Percentiles rank a stretch among this genome's conserved stretches.
Evolutionary conservation across 495 filamentous ascomycete species (phyloP).

Genomic region (Aspergillus campestris): DNA sequence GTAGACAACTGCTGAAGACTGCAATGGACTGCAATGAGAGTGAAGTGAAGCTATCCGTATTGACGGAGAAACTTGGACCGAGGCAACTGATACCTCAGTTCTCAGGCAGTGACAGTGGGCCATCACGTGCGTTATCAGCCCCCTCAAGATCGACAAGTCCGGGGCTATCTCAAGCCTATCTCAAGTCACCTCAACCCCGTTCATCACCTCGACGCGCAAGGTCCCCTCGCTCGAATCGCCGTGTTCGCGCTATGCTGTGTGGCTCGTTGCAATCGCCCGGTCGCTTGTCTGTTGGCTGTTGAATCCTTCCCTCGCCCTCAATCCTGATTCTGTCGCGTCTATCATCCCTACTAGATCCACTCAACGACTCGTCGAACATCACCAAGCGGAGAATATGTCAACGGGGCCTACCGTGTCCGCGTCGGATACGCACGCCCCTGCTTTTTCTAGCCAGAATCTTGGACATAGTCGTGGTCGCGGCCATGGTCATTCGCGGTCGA

Average conservation of each 20-base stretch:
- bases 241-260: slow-evolving; percentile 14
- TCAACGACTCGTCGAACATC: slow-evolving; percentile 3
- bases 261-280: slow-evolving; percentile 7
- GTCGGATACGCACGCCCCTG: slow-evolving; percentile 22
- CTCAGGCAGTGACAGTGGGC: too few relatives aligned
- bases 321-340: slow-evolving; percentile 5
- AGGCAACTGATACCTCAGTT: too few relatives aligned
- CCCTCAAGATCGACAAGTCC: too few relatives aligned
- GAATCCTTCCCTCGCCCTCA: slow-evolving; percentile 7
- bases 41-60: too few relatives aligned
- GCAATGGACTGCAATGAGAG: too few relatives aligned
- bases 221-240: neutral
- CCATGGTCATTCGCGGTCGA: slow-evolving; percentile 35
- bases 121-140: too few relatives aligned
- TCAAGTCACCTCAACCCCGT: neutral
- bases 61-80: too few relatives aligned
- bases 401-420: slow-evolving; percentile 25
- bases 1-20: too few relatives aligned
- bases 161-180: too few relatives aligned
- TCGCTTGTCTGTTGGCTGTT: slow-evolving; percentile 12
- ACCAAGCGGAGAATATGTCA: slow-evolving; percentile 27
- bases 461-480: slow-evolving; percentile 27
- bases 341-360: slow-evolving; percentile 6
- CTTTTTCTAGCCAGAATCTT: slow-evolving; percentile 20
- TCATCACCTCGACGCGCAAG: neutral